phyloP scores from a whole-genome alignment of 1,284 basidiomycete genomes.

The Ceratobasidium sp. region DNA sequence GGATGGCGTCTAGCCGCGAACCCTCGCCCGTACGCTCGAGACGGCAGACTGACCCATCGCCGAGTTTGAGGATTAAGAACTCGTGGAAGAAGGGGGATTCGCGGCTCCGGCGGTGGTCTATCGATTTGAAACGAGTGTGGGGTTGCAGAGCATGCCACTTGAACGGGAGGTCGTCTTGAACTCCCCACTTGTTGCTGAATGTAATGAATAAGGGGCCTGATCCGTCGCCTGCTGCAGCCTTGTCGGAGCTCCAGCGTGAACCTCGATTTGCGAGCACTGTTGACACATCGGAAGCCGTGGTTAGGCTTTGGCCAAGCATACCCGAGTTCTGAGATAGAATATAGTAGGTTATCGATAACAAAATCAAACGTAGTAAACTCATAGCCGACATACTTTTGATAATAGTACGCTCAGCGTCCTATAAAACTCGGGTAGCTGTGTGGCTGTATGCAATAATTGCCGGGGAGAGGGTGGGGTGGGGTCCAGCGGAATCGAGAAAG shows the following conservation, averaged over 20 bases:
- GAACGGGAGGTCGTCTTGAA: neutral
- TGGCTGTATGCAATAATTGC: neutral
- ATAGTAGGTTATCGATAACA: neutral
- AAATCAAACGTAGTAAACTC: no score
- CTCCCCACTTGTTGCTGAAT: neutral
- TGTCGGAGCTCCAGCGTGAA: neutral
- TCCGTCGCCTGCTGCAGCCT: neutral
- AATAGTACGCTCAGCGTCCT: neutral
- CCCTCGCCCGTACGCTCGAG: conserved; percentile 4
- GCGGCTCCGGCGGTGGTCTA: neutral
- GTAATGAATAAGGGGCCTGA: neutral
- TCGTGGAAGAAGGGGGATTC: neutral
- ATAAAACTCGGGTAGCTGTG: neutral
- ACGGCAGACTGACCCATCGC: neutral
- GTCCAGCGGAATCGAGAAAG: neutral
- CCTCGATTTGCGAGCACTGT: neutral
- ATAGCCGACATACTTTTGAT: neutral
- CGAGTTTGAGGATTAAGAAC: neutral
- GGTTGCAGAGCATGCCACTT: neutral
- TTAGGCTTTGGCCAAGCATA: neutral
- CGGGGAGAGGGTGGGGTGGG: neutral
- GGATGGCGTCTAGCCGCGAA: neutral
- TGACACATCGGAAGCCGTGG: neutral
- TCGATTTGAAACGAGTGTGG: neutral
- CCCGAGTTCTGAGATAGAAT: neutral